phyloP scores from a whole-genome alignment of 78 protist species.

The Protostelium mycophagum region DNA sequence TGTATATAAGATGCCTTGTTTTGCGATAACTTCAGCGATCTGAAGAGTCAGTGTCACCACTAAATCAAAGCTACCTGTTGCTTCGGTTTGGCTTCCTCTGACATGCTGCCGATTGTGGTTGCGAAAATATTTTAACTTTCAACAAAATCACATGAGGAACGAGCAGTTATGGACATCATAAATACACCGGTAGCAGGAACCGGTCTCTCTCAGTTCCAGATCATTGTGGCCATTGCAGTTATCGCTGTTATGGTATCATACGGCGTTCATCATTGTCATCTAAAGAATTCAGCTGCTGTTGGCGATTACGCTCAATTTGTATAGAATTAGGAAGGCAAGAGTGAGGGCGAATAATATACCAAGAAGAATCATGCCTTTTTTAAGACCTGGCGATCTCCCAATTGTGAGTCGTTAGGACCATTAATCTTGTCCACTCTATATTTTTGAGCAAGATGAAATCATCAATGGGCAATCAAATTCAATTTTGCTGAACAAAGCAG shows the following conservation, averaged over 20 bases:
- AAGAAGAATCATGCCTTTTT: conserved; percentile 61
- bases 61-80: neutral
- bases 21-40: conserved; percentile 53
- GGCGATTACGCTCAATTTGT: neutral
- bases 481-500: neutral
- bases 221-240: too few relatives aligned
- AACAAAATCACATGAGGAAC: too few relatives aligned
- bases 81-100: neutral
- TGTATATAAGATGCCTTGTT: conserved; percentile 70
- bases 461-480: neutral
- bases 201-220: too few relatives aligned
- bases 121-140: too few relatives aligned
- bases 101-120: too few relatives aligned
- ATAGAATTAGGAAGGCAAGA: neutral
- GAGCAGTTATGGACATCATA: too few relatives aligned
- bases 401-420: neutral
- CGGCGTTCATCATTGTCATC: too few relatives aligned
- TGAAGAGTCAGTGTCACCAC: neutral
- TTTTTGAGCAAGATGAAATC: neutral
- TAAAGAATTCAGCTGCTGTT: too few relatives aligned
- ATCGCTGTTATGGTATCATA: too few relatives aligned
- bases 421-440: conserved; percentile 1
- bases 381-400: conserved; percentile 64
- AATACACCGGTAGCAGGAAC: too few relatives aligned
- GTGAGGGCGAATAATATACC: conserved; percentile 25